Conservation (phyloP, 139 green algal species). For the Chlorella sp. region DNA sequence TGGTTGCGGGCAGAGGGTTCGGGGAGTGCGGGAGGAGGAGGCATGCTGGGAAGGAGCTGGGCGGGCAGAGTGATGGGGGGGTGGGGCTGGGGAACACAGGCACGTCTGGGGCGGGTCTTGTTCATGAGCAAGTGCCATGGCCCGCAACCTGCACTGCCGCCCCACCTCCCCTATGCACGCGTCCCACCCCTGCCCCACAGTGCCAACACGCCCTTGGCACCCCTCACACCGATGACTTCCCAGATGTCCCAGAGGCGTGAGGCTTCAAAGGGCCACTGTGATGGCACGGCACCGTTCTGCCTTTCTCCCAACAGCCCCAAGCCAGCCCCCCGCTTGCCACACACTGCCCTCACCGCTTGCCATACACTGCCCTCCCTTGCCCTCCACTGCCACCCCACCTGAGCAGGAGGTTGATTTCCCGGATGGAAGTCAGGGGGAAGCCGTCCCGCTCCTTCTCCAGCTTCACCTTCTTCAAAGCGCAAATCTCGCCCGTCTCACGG, state of each 20-base stretch:
- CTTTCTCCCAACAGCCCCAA: too few relatives aligned
- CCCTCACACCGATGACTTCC: too few relatives aligned
- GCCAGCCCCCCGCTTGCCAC: not conserved
- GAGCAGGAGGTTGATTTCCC: slow-evolving; percentile 98
- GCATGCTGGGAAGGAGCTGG: not conserved
- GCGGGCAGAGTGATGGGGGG: not conserved
- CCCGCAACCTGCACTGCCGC: too few relatives aligned
- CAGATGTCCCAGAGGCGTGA: too few relatives aligned
- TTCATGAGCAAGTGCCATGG: too few relatives aligned
- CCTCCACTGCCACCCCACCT: slow-evolving; percentile 31
- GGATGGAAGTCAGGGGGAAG: slow-evolving; percentile 95
- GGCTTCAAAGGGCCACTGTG: too few relatives aligned
- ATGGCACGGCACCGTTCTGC: too few relatives aligned
- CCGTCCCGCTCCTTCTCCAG: slow-evolving; percentile 94
- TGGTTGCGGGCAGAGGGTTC: not conserved
- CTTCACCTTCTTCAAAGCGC: slow-evolving; percentile 94
- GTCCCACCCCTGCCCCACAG: too few relatives aligned
- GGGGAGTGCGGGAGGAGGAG: not conserved
- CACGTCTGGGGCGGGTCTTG: too few relatives aligned
- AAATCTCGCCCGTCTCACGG: slow-evolving; percentile 78
- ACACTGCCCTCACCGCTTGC: not conserved
- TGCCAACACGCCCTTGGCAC: too few relatives aligned
- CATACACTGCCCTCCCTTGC: too few relatives aligned
- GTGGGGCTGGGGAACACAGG: not conserved
- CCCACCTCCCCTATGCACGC: too few relatives aligned